These are phyloP conservation scores for Daldinia caldariorum DNA, from an alignment of 495 filamentous ascomycete species.

Conservation along the genomic window DNA sequence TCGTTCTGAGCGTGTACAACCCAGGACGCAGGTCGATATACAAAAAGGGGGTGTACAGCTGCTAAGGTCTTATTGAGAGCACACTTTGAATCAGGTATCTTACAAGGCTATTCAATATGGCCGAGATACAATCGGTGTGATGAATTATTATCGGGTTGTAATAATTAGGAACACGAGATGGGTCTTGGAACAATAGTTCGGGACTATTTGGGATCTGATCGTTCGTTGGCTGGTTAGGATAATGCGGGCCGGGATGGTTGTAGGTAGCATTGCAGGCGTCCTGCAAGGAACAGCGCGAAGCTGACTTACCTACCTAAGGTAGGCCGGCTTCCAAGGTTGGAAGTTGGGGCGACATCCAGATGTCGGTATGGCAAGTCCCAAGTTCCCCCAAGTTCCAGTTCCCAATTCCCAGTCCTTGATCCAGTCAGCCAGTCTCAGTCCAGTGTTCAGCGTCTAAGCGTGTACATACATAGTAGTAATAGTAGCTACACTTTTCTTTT, in stretches of 20 bases:
- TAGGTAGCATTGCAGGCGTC: slow-evolving; percentile 36
- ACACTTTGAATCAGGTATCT: slow-evolving; percentile 9
- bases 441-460: slow-evolving; percentile 4
- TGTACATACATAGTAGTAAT: too few species aligned
- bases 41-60: slow-evolving; percentile 26
- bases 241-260: slow-evolving; percentile 37
- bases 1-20: slow-evolving; percentile 3
- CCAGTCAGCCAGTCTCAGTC: slow-evolving; percentile 7
- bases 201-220: slow-evolving; percentile 39
- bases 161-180: slow-evolving; percentile 44
- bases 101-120: slow-evolving; percentile 10
- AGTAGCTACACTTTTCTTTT: slow-evolving; percentile 4
- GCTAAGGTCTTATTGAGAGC: slow-evolving; percentile 21
- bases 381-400: background rate
- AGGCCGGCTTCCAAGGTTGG: too few species aligned
- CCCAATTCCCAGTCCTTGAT: too few species aligned
- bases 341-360: slow-evolving; percentile 27
- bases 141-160: slow-evolving; percentile 28
- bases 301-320: too few species aligned
- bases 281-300: slow-evolving; percentile 43
- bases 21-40: slow-evolving; percentile 11
- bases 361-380: background rate
- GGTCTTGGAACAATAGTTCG: slow-evolving; percentile 41
- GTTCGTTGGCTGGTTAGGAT: slow-evolving; percentile 32
- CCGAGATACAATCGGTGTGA: slow-evolving; percentile 21